Evolutionary conservation across 1,284 basidiomycete genomes (phyloP).

Genomic region (Stereum hirsutum): DNA sequence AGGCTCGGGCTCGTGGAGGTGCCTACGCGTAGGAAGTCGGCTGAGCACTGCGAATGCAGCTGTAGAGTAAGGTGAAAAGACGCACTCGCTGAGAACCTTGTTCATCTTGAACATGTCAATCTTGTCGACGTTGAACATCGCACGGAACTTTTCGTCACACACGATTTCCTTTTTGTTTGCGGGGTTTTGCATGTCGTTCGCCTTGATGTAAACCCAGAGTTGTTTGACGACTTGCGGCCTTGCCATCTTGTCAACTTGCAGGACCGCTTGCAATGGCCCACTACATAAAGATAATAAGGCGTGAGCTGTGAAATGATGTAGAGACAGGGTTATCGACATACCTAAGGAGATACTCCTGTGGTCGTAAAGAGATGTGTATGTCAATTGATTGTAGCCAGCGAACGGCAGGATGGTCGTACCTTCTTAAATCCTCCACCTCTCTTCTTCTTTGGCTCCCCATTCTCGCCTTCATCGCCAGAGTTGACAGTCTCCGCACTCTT

Average conservation of each 20-base stretch:
- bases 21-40: too few species aligned
- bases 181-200: constrained; percentile 72
- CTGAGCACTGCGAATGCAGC: too few species aligned
- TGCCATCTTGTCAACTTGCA: constrained; percentile 21
- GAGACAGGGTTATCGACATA: constrained; percentile 19
- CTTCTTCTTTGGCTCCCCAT: constrained; percentile 24
- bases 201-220: constrained; percentile 81
- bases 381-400: too few species aligned
- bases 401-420: too few species aligned
- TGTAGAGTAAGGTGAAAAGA: constrained; percentile 14
- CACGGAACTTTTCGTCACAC: constrained; percentile 62
- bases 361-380: too few species aligned
- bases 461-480: constrained; percentile 38
- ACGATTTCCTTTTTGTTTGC: constrained; percentile 72
- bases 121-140: constrained; percentile 67
- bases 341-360: constrained; percentile 74
- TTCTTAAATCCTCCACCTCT: constrained; percentile 46
- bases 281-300: constrained; percentile 27
- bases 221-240: constrained; percentile 86
- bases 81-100: constrained; percentile 70
- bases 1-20: too few species aligned
- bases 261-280: constrained; percentile 50
- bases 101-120: constrained; percentile 88
- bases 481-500: constrained; percentile 50
- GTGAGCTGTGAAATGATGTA: background rate